Base-by-base conservation (phyloP, 345 rosid genomes). In the Linum lewisii region DNA sequence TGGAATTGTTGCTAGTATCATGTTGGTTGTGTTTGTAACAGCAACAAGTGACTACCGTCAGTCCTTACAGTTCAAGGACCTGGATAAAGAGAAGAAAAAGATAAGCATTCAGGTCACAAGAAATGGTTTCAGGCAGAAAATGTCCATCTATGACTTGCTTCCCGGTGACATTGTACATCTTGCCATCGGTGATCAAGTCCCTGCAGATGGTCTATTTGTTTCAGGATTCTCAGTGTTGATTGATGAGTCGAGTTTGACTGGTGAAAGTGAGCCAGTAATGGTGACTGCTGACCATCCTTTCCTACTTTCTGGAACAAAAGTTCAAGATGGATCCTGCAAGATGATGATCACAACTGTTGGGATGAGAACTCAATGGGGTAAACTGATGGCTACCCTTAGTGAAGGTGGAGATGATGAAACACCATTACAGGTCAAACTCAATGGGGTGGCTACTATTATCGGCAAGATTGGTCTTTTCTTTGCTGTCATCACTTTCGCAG, bases 311-410 rank as follows among this genome's bases (percentile, higher is more conserved):
- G 98, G 96, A 63, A 91, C 98, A 6, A 86, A 91, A 70, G 74
- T 91, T 53, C 94, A 86, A 66, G 98, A 91, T 60, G 98, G 98
- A 16, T 85, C 98, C 2, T 84, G 95, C 79, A 91, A 91, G 73
- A 84, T 91, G 96, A 3, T 88, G 76, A 63, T 91, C 42, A 80
- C 98, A 7, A 88, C 94, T 6, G 94, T 88, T 55, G 98, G 98
- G 66, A 91, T 91, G 98, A 85, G 95, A 78, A 91, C 98, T 26
- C 96, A 88, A 44, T 91, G 98, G 96, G 98, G 96, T 65, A 91
- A 88, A 70, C 61, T 91, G 61, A 81, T 91, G 90, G 94, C 91
- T n/a, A 88, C 96, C 58, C 84, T 91, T 11, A 87, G 86, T 18
- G 96, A 91, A 73, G 98, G 96, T 29, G 98, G 98, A 14, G 96